Evolutionary conservation across 2,329 filamentous ascomycete genomes (phyloP), one percentile per base, ranked within the genome.

Genomic region (Pseudocercospora cruenta): DNA sequence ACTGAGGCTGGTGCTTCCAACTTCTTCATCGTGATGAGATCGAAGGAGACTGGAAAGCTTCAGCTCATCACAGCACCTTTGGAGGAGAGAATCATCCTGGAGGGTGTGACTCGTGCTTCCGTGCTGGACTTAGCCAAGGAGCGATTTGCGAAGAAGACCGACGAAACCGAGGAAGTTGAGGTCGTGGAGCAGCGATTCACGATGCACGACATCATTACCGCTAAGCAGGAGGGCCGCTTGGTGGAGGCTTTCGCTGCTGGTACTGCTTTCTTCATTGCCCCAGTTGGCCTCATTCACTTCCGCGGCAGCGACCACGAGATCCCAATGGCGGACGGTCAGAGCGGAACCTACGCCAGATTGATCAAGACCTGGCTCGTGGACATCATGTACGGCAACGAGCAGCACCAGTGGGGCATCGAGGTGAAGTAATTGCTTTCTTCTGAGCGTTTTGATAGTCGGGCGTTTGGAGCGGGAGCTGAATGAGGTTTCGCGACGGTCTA

Each of bases 1-100:
- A 97, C 94, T 1, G 94, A 97, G 82, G 94, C 94, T 1, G 94
- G 94, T 4, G 94, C 93, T 12, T 92, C 88, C 75, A 97, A 97
- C 81, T 97, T 97, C 82, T 96, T 97, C 75, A 84, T 96, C 7
- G 83, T 97, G 12, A 93, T 91, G 91, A 86, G 84, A 76, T 86
- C 85, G 55, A 86, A 84, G 76, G 72, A 69, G 31, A 70, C 64
- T 2, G 69, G 88, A 86, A 85, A 83, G 73, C 75, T 86, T 24
- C 85, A 95, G 82, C 84, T 97, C 33, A 84, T 97, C 63, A 97
- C 94, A 2, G 93, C 94, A 2, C 92, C 92, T 8, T 81, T 97
- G 51, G 90, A 91, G 65, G 92, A 76, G 63, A 88, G 90, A 75
- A 85, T 97, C 67, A 96, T 97, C 72, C 84, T 97, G 2, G 91